A percentile compares a stretch with the other conserved stretches of the same genome.
Evolutionary conservation across 768 basidiomycete species (phyloP).

Genomic region (Boletus rufocinnamomeus): DNA sequence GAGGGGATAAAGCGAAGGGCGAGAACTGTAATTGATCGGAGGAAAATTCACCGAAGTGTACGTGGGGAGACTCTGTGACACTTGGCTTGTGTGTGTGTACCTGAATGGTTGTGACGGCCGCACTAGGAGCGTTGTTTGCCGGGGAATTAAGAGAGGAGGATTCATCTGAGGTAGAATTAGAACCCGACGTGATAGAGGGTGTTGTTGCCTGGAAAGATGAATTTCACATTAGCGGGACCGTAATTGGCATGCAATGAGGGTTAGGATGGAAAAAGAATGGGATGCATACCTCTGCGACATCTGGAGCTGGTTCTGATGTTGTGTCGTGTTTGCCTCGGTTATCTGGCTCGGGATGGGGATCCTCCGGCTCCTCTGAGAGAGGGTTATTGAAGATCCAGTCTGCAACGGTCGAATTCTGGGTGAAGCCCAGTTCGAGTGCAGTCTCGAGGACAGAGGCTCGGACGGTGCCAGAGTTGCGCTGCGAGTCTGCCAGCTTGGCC

Average conservation of each 20-base stretch:
- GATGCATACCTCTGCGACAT: conserved; percentile 34
- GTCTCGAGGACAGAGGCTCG: conserved; percentile 76
- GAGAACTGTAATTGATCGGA: conserved; percentile 33
- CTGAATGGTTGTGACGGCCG: conserved; percentile 19
- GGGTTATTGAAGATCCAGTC: conserved; percentile 74
- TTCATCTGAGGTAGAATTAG: conserved; percentile 46
- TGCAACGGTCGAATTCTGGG: conserved; percentile 57
- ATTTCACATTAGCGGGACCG: conserved; percentile 14
- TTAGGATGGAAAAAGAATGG: neutral
- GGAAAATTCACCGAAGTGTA: conserved; percentile 34
- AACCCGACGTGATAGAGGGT: conserved; percentile 42
- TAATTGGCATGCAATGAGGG: neutral
- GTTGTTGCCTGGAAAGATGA: conserved; percentile 24
- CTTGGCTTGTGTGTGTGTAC: conserved; percentile 33
- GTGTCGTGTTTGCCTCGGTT: neutral
- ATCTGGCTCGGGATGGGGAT: conserved; percentile 23
- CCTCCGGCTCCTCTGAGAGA: conserved; percentile 57
- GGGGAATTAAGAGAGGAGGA: conserved; percentile 37
- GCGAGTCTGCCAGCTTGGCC: conserved; percentile 10
- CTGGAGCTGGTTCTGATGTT: conserved; percentile 15
- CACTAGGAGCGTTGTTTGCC: conserved; percentile 18
- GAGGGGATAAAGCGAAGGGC: conserved; percentile 20
- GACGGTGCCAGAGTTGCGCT: conserved; percentile 57
- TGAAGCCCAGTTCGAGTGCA: conserved; percentile 67
- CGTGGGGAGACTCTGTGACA: conserved; percentile 31